Base-by-base conservation (phyloP, 2,329 filamentous ascomycete genomes). In the Penicillium sp. region DNA sequence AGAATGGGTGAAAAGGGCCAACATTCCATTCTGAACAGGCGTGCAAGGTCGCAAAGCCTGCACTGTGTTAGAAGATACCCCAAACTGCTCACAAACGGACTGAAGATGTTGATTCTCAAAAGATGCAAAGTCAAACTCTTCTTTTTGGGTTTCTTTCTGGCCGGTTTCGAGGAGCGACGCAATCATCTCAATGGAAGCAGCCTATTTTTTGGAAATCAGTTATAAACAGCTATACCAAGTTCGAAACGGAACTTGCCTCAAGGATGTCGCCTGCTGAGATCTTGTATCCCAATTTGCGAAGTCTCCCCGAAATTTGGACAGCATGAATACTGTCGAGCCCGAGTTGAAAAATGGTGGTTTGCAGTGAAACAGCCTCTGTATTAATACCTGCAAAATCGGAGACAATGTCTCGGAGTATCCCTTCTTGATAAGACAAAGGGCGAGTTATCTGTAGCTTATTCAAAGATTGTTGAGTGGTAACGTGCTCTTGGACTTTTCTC, bases 251-350 rank as follows among this genome's bases (percentile, higher is more conserved):
- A 23, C 49, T 33, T 66, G 75, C 79, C 64, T 89, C 86, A 51
- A 97, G 82, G 14, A 97, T 85, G 69, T 96, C 89, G 1, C 85
- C 82, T 0, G 89, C 86, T 1, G 85, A 84, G 0, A 92, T 73
- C 1, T 70, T 66, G 37, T 85, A 76, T 0, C 85, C 86, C 18
- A 80, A 66, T 37, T 79, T 82, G 18, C 88, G 84, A 15, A 97
- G 77, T 25, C 81, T 75, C 1, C 84, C 81, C 0, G 91, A 89
- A 9, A 96, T 79, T 66, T 96, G 92, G 15, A 85, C 81, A 0
- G 91, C 89, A 57, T 89, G 92, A 66, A 97, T 94, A 69, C 92
- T 97, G 72, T 97, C 92, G 3, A 97, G 77, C 0, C 93, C 93
- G n/a, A 96, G 82, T 55, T 89, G 86, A 65, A 93, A 96, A 47